These are phyloP conservation scores for Stephania japonica DNA, from an alignment of 164 flowering plant species.

Conservation along the genomic window DNA sequence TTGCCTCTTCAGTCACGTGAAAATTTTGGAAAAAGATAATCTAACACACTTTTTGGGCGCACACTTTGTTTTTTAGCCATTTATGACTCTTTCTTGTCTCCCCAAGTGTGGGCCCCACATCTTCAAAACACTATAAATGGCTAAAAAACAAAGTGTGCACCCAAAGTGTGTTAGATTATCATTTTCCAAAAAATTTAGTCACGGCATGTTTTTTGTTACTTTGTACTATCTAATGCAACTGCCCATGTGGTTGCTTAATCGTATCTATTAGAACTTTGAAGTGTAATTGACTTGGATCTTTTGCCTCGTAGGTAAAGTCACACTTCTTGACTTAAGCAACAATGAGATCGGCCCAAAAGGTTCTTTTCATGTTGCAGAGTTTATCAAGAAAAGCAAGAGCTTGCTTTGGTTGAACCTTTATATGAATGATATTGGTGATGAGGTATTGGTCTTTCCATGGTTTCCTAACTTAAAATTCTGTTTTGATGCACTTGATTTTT, in stretches of 20 bases:
- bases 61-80: no score
- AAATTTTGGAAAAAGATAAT: no score
- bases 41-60: no score
- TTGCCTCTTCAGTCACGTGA: neutral
- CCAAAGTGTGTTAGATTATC: no score
- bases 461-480: neutral
- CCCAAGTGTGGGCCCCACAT: no score
- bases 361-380: constrained; percentile 83
- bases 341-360: constrained; percentile 79
- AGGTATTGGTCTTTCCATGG: constrained; percentile 39
- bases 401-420: constrained; percentile 73
- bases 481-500: neutral
- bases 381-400: constrained; percentile 66
- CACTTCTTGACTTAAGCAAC: constrained; percentile 71
- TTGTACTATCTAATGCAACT: constrained; percentile 7
- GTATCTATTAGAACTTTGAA: neutral
- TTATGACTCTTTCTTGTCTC: no score
- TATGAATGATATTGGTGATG: constrained; percentile 97
- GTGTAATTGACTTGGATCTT: constrained; percentile 11
- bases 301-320: constrained; percentile 47
- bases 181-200: no score
- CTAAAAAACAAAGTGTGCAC: no score
- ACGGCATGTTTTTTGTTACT: neutral
- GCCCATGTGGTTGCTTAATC: neutral
- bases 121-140: no score